Conservation (phyloP, 306 rosid species). For the Vigna trinervia region DNA sequence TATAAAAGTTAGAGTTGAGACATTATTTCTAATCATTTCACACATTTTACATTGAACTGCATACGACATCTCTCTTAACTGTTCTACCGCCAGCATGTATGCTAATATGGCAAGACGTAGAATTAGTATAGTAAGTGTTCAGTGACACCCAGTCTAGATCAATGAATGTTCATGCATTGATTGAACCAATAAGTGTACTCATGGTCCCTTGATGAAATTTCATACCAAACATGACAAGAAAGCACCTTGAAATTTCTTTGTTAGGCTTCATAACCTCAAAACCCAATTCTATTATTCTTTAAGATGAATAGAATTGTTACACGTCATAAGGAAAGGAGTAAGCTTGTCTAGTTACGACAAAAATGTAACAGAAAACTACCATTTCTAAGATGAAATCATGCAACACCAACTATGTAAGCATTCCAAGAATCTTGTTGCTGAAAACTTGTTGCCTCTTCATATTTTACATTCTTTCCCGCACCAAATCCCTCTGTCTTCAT, state of each 20-base stretch:
- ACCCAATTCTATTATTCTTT: too few species aligned
- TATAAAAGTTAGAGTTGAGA: not conserved
- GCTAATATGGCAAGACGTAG: not conserved
- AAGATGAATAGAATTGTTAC: too few species aligned
- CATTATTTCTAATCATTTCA: not conserved
- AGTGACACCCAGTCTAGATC: not conserved
- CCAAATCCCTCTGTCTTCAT: conserved; percentile 73
- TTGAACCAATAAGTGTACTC: not conserved
- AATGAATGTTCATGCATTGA: conserved; percentile 5
- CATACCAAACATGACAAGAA: conserved; percentile 35
- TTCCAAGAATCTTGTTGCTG: conserved; percentile 90
- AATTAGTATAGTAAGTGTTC: not conserved
- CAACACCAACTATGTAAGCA: conserved; percentile 88
- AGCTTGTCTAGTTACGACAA: conserved; percentile 21
- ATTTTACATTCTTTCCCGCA: conserved; percentile 66
- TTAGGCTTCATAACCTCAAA: conserved; percentile 25
- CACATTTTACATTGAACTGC: not conserved
- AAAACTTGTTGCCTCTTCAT: conserved; percentile 77
- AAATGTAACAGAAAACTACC: conserved; percentile 24
- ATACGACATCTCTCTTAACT: not conserved
- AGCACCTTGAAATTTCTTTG: conserved; percentile 4
- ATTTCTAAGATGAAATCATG: conserved; percentile 48
- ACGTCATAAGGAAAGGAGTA: not conserved
- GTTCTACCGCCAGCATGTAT: not conserved
- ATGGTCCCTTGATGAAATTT: conserved; percentile 19